Percentiles rank a stretch among this genome's conserved stretches.
Evolutionary conservation across 768 basidiomycete species (phyloP).

Genomic region (Podaxis sp.): DNA sequence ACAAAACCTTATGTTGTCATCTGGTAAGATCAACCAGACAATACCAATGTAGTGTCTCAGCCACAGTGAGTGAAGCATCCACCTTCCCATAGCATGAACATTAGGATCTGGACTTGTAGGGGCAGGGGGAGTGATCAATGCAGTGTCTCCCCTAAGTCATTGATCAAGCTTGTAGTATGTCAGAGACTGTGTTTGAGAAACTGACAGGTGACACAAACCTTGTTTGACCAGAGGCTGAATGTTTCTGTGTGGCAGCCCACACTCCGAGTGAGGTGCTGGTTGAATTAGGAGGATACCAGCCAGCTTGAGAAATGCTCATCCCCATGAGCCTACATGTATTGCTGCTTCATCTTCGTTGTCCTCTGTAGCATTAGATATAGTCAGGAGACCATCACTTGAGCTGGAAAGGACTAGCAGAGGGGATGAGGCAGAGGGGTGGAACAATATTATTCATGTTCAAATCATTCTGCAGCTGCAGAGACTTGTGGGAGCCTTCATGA

Average conservation of each 20-base stretch:
- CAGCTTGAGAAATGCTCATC: slow-evolving; percentile 75
- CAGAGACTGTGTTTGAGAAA: neutral
- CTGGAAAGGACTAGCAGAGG: slow-evolving; percentile 63
- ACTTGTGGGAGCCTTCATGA: too few species aligned
- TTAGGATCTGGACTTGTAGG: slow-evolving; percentile 19
- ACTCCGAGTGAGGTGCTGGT: slow-evolving; percentile 34
- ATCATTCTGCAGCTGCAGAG: too few species aligned
- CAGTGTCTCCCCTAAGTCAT: slow-evolving; percentile 59
- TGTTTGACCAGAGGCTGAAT: slow-evolving; percentile 77
- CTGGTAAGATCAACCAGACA: slow-evolving; percentile 55
- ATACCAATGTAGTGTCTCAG: slow-evolving; percentile 53
- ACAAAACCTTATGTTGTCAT: slow-evolving; percentile 40
- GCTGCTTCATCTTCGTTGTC: slow-evolving; percentile 87
- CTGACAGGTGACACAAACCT: slow-evolving; percentile 39
- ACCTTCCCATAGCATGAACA: slow-evolving; percentile 36
- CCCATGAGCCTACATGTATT: slow-evolving; percentile 79
- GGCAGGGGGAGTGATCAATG: slow-evolving; percentile 39
- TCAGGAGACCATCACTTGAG: slow-evolving; percentile 82
- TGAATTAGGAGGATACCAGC: slow-evolving; percentile 39
- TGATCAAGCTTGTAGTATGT: slow-evolving; percentile 51
- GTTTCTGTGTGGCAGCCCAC: slow-evolving; percentile 95
- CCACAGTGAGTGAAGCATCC: slow-evolving; percentile 54
- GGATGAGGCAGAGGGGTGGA: slow-evolving; percentile 24
- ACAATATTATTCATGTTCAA: slow-evolving; percentile 40
- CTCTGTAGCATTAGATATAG: slow-evolving; percentile 68